phyloP scores from a whole-genome alignment of 1,284 basidiomycete genomes.

The Amylostereum chailletii region DNA sequence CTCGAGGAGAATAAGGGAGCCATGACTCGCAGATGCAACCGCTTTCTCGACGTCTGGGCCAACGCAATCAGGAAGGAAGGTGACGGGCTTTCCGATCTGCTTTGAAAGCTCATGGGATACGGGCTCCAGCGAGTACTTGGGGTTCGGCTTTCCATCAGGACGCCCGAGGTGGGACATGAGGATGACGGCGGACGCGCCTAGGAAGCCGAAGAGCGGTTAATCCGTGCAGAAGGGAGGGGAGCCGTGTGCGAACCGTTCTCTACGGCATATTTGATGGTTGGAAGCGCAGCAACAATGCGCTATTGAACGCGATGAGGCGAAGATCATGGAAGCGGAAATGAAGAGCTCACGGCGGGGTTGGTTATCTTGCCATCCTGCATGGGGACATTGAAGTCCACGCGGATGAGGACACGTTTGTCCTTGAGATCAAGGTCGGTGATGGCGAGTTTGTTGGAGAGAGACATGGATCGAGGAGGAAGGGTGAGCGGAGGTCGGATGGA shows the following conservation, averaged over 20 bases:
- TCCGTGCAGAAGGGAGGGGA: too few species aligned
- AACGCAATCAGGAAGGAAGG: constrained; percentile 83
- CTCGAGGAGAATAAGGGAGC: constrained; percentile 89
- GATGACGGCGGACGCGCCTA: constrained; percentile 80
- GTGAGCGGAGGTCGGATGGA: constrained; percentile 6
- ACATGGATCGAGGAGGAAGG: constrained; percentile 49
- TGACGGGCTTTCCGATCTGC: constrained; percentile 65
- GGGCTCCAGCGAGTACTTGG: constrained; percentile 90
- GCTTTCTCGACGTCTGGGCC: constrained; percentile 78
- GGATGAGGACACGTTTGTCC: constrained; percentile 89
- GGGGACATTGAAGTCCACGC: constrained; percentile 99
- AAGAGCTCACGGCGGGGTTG: constrained; percentile 78
- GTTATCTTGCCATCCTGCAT: constrained; percentile 87
- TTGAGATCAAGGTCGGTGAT: constrained; percentile 90
- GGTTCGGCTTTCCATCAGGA: constrained; percentile 86
- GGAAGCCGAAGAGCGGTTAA: constrained; percentile 7
- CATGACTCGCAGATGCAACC: constrained; percentile 63
- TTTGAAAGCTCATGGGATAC: constrained; percentile 72
- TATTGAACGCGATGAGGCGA: constrained; percentile 23
- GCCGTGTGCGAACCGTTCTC: constrained; percentile 53
- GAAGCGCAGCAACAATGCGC: constrained; percentile 95
- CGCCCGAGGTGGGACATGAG: constrained; percentile 99
- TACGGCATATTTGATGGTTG: constrained; percentile 93
- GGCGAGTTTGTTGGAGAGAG: constrained; percentile 88
- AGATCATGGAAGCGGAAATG: constrained; percentile 4